phyloP scores from a whole-genome alignment of 805 yeast genomes.

The Candida easanensis region DNA sequence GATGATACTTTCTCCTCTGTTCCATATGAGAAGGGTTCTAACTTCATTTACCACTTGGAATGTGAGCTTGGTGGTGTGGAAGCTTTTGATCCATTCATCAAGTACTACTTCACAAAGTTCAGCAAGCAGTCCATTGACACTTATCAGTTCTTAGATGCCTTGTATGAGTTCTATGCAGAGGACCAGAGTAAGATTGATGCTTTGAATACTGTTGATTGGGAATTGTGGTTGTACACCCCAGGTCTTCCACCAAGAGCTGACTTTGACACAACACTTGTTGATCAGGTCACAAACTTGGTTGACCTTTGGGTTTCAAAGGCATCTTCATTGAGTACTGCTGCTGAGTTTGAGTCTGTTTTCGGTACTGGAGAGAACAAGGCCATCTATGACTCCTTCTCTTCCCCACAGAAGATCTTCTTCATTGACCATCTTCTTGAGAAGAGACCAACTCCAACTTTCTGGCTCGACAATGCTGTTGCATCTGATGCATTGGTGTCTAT shows the following conservation, averaged over 20 bases:
- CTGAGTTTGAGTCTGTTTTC: constrained; percentile 18
- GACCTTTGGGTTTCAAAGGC: constrained; percentile 50
- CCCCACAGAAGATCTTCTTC: constrained; percentile 79
- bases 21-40: constrained; percentile 90
- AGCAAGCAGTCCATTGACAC: constrained; percentile 74
- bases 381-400: constrained; percentile 49
- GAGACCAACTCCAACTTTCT: constrained; percentile 40
- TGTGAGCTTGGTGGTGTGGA: constrained; percentile 59
- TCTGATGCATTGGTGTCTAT: constrained; percentile 34
- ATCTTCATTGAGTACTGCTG: constrained; percentile 7
- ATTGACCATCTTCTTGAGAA: constrained; percentile 60
- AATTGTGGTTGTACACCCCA: constrained; percentile 74
- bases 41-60: constrained; percentile 73
- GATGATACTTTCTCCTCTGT: constrained; percentile 87
- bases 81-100: constrained; percentile 76
- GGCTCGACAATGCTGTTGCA: constrained; percentile 33
- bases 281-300: constrained; percentile 65
- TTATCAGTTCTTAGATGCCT: constrained; percentile 71
- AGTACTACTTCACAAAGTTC: constrained; percentile 69
- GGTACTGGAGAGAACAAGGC: constrained; percentile 21
- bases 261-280: constrained; percentile 77
- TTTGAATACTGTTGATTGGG: constrained; percentile 80
- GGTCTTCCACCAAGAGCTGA: constrained; percentile 89
- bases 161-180: constrained; percentile 59
- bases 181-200: constrained; percentile 40